Evolutionary conservation across 805 yeast genomes (phyloP), one percentile per base, ranked within the genome.

Genomic region (Lipomyces yamadae): DNA sequence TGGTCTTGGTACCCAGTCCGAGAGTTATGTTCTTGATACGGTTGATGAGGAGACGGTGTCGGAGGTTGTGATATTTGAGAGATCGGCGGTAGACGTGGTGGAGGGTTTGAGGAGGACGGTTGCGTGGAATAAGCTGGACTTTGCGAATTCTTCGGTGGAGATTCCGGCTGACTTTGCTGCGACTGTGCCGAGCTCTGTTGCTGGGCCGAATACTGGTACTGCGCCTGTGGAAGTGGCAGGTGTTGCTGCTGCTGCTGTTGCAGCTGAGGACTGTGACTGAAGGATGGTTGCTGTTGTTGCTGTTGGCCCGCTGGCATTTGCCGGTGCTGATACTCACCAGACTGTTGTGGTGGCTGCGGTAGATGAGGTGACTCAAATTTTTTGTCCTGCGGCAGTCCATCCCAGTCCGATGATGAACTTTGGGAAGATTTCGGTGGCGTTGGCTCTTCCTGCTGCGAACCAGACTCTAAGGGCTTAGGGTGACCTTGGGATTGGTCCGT

Each of bases 31-130:
- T 42, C 64, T 13, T 57, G 60, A 34, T 50, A 54, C 7, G 52
- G 60, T 37, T 52, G 59, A 30, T 34, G 53, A 55, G 5, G 18
- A 45, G 63, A 34, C 33, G 33, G 63, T 7, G 53, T 39, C 15
- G 62, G 60, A n/a, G 61, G 61, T 34, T 60, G 63, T 13, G 64
- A 55, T 13, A 65, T 7, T 11, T 66, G 69, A 7, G 69, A 66
- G 6, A 66, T 66, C n/a, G 69, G 69, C 3, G 69, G 69, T 35
- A 66, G 37, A 3, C 65, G 60, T 7, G 62, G 52, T 15, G 50
- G 57, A 15, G 34, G 32, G 8, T 32, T 30, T 13, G 42, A 24
- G 7, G 57, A 33, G 24, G 45, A 11, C 13, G 24, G 56, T 32
- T 52, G 58, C 37, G 48, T 50, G 10, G 64, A 56, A n/a, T 24